Percentiles rank a stretch among this genome's conserved stretches.
phyloP scores from a whole-genome alignment of 2,329 filamentous ascomycete species.

The Claviceps digitariae region DNA sequence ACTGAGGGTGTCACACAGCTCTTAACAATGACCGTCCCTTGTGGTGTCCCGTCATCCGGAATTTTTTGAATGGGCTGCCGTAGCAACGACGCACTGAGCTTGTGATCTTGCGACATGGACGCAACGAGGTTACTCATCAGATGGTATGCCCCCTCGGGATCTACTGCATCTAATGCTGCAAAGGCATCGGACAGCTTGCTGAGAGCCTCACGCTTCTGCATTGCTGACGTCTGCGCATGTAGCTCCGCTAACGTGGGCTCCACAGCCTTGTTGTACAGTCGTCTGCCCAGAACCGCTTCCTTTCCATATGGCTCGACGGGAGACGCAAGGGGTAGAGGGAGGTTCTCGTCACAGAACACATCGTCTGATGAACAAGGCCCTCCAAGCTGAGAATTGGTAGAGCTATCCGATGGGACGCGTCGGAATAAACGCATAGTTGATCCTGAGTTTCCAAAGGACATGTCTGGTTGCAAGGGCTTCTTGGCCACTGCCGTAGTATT shows the following conservation, averaged over 20 bases:
- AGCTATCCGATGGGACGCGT: conserved; percentile 62
- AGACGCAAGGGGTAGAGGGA: conserved; percentile 31
- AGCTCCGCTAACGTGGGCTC: conserved; percentile 76
- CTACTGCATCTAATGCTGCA: conserved; percentile 67
- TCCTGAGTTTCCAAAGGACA: conserved; percentile 86
- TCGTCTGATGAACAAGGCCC: conserved; percentile 25
- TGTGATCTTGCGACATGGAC: conserved; percentile 56
- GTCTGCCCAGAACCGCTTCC: conserved; percentile 69
- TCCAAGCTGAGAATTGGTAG: conserved; percentile 26
- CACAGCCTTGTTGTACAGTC: conserved; percentile 67
- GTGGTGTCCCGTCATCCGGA: conserved; percentile 31
- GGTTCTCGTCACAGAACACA: conserved; percentile 48
- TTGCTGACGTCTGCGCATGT: conserved; percentile 59
- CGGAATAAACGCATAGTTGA: conserved; percentile 89
- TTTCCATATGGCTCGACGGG: conserved; percentile 53
- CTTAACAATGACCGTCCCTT: conserved; percentile 46
- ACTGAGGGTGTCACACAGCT: conserved; percentile 26
- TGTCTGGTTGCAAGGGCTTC: conserved; percentile 73
- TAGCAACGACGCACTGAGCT: conserved; percentile 41
- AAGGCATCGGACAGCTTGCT: conserved; percentile 77
- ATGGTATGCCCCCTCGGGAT: conserved; percentile 82
- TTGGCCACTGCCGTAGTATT: conserved; percentile 38
- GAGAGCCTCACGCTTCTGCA: conserved; percentile 67
- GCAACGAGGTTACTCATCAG: conserved; percentile 66
- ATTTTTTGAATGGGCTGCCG: conserved; percentile 25